phyloP scores from a whole-genome alignment of 2,329 filamentous ascomycete genomes.

The Exophiala xenobiotica region DNA sequence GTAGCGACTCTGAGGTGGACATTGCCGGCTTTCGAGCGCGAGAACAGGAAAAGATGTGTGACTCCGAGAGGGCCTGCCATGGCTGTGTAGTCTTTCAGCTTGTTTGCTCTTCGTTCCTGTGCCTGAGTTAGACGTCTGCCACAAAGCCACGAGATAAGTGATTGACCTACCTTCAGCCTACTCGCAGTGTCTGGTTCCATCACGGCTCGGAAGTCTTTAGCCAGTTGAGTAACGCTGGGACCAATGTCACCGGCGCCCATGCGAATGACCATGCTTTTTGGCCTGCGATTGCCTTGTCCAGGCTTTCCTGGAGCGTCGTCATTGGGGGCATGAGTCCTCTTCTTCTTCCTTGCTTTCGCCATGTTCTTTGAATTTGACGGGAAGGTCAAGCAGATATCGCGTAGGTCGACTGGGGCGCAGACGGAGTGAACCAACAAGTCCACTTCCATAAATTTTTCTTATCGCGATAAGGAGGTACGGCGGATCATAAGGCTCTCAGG shows the following conservation, averaged over 20 bases:
- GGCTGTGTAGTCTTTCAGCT: conserved; percentile 84
- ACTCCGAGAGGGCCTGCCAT: conserved; percentile 96
- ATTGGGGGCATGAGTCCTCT: conserved; percentile 77
- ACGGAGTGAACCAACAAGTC: too few relatives aligned
- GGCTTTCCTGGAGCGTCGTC: conserved; percentile 60
- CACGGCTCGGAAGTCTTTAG: conserved; percentile 84
- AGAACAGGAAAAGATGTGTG: conserved; percentile 89
- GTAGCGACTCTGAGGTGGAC: conserved; percentile 86
- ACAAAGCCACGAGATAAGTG: neutral
- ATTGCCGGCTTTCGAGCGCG: conserved; percentile 82
- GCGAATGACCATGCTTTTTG: conserved; percentile 98
- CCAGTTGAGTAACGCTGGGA: conserved; percentile 84
- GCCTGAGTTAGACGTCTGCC: conserved; percentile 3
- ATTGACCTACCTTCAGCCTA: conserved; percentile 63
- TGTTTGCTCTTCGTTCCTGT: conserved; percentile 79
- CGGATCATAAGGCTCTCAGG: neutral
- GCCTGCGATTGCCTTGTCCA: conserved; percentile 65
- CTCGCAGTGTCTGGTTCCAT: conserved; percentile 96
- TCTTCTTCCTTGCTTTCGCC: conserved; percentile 81
- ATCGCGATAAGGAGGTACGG: conserved; percentile 6
- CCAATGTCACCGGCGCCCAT: conserved; percentile 94
- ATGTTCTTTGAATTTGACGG: too few relatives aligned
- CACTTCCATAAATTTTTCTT: conserved; percentile 12
- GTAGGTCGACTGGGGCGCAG: too few relatives aligned
- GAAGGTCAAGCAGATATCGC: too few relatives aligned